Percentiles rank a stretch among this genome's conserved stretches.
phyloP scores from a whole-genome alignment of 2,329 filamentous ascomycete species.

The Apiospora kogelbergensis region DNA sequence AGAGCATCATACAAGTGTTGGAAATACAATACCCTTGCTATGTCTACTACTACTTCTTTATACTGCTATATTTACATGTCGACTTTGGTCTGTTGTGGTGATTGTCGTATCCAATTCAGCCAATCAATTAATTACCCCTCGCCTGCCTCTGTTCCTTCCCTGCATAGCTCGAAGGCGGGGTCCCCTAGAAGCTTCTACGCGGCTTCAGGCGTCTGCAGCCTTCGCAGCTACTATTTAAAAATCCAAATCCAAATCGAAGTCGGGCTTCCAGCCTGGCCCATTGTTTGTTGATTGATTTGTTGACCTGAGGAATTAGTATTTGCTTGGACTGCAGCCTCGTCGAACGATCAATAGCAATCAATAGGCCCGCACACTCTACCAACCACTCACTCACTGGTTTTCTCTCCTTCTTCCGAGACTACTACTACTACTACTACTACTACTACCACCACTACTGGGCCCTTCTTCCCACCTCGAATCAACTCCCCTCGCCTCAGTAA shows the following conservation, averaged over 20 bases:
- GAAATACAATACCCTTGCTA: conserved; percentile 11
- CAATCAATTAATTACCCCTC: not conserved
- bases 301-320: not conserved
- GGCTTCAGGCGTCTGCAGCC: not conserved
- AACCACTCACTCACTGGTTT: not conserved
- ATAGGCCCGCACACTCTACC: not conserved
- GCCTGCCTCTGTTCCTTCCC: not conserved
- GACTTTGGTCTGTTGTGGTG: not conserved
- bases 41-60: not conserved
- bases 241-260: not conserved
- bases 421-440: not conserved
- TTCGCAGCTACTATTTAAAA: not conserved
- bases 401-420: not conserved
- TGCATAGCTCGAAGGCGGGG: not conserved
- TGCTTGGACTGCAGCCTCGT: not conserved
- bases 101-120: not conserved
- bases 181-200: conserved; percentile 16
- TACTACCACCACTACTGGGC: not conserved
- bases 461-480: not conserved
- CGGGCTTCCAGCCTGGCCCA: not conserved
- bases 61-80: not conserved
- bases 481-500: not conserved
- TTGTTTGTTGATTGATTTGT: not conserved
- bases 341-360: not conserved
- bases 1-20: conserved; percentile 9